These are phyloP conservation scores for Paramyrothecium sp. DNA, from an alignment of 2,329 filamentous ascomycete genomes.

Conservation along the genomic window DNA sequence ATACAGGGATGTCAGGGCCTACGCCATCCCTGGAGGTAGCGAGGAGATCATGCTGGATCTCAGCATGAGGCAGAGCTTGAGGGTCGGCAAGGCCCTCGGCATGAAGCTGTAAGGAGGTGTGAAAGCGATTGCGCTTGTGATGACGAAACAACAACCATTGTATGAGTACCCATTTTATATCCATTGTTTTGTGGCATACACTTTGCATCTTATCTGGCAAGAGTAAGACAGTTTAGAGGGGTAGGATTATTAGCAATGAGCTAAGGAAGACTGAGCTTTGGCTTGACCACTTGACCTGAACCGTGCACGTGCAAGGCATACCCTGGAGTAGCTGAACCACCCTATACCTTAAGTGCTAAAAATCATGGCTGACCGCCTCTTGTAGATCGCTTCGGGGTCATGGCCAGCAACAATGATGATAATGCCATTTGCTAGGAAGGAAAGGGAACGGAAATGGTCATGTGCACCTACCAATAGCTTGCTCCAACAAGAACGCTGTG, in stretches of 20 bases:
- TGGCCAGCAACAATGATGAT: too few relatives aligned
- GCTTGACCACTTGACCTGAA: not conserved
- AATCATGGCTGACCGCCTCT: not conserved
- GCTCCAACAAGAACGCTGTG: too few relatives aligned
- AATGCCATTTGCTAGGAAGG: too few relatives aligned
- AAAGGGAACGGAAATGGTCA: too few relatives aligned
- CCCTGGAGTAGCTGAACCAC: not conserved
- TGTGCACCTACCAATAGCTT: too few relatives aligned
- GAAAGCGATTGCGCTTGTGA: not conserved
- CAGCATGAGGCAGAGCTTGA: constrained; percentile 86
- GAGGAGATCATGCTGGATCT: constrained; percentile 99
- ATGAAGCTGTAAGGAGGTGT: constrained; percentile 76
- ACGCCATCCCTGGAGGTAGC: constrained; percentile 91
- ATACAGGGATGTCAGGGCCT: constrained; percentile 92
- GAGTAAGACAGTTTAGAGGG: not conserved
- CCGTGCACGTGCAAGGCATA: not conserved
- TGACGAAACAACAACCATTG: not conserved
- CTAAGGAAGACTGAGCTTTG: not conserved
- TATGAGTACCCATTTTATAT: constrained; percentile 1
- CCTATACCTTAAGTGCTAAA: too few relatives aligned
- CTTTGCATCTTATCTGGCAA: not conserved
- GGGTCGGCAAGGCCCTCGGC: constrained; percentile 84
- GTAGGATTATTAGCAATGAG: not conserved
- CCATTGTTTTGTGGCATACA: not conserved
- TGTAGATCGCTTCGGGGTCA: too few relatives aligned